A percentile compares a stretch with the other conserved stretches of the same genome.
Conservation (phyloP, 2,329 filamentous ascomycete genomes). For the Cryphonectria parasitica region DNA sequence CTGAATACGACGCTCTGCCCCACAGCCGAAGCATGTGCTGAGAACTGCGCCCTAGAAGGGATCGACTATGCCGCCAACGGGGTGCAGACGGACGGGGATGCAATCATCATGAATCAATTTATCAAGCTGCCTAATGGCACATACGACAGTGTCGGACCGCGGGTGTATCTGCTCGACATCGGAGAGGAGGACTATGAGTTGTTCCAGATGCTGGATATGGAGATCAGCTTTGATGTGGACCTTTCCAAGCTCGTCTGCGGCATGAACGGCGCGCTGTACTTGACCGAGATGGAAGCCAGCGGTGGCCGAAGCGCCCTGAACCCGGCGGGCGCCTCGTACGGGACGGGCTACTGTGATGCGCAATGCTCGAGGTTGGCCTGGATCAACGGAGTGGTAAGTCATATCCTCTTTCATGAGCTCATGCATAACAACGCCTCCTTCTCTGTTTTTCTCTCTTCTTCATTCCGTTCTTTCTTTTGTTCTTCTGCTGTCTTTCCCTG, state of each 20-base stretch:
- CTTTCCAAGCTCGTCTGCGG: slow-evolving; percentile 67
- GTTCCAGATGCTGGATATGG: slow-evolving; percentile 60
- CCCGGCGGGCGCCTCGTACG: slow-evolving; percentile 61
- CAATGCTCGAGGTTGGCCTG: slow-evolving; percentile 54
- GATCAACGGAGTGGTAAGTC: slow-evolving; percentile 48
- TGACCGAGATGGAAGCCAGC: slow-evolving; percentile 64
- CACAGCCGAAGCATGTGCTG: slow-evolving; percentile 8
- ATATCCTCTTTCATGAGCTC: not conserved
- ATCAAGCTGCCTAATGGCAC: slow-evolving; percentile 7
- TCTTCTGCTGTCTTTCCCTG: too few relatives aligned
- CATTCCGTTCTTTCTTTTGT: too few relatives aligned
- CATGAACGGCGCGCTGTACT: slow-evolving; percentile 68
- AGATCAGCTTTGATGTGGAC: slow-evolving; percentile 69
- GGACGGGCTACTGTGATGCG: slow-evolving; percentile 64
- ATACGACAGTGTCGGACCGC: slow-evolving; percentile 36
- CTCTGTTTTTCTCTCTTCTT: too few relatives aligned
- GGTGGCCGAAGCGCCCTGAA: slow-evolving; percentile 59
- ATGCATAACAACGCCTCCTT: not conserved
- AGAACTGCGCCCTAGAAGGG: slow-evolving; percentile 20
- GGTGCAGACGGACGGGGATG: slow-evolving; percentile 11
- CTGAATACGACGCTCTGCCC: slow-evolving; percentile 17
- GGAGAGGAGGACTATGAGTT: slow-evolving; percentile 59
- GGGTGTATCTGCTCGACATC: slow-evolving; percentile 60
- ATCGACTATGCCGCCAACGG: slow-evolving; percentile 20
- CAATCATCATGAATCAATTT: slow-evolving; percentile 19